phyloP scores from a whole-genome alignment of 768 basidiomycete species.

The Gymnopilus junonius region DNA sequence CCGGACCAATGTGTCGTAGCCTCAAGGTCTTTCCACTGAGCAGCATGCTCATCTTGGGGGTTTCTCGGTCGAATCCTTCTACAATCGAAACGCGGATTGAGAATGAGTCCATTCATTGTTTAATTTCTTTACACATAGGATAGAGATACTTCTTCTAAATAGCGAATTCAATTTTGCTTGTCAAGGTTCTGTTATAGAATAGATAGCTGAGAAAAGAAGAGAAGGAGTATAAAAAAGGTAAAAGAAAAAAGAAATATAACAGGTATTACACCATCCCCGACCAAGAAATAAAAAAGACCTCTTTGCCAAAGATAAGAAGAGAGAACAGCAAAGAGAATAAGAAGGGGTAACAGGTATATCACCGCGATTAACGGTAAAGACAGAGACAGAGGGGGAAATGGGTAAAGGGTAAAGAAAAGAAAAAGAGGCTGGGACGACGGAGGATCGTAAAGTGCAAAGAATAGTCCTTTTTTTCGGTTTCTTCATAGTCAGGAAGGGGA shows the following conservation, averaged over 20 bases:
- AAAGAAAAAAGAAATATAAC: neutral
- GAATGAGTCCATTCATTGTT: constrained; percentile 2
- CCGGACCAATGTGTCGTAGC: too few relatives aligned
- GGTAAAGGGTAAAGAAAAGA: neutral
- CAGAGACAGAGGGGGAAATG: neutral
- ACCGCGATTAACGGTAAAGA: neutral
- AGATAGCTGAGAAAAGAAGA: neutral
- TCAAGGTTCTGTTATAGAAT: constrained; percentile 8
- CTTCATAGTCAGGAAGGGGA: constrained; percentile 9
- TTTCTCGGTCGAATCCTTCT: neutral
- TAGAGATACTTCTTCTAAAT: constrained; percentile 16
- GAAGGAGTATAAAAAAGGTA: neutral
- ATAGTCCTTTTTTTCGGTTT: constrained; percentile 7
- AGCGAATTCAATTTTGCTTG: constrained; percentile 7
- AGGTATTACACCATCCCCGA: constrained; percentile 13
- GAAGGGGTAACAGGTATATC: neutral
- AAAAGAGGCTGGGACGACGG: neutral
- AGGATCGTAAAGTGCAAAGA: constrained; percentile 5
- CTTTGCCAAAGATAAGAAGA: neutral
- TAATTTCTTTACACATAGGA: constrained; percentile 14
- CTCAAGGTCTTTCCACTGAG: too few relatives aligned
- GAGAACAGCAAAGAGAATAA: neutral
- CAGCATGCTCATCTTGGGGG: too few relatives aligned
- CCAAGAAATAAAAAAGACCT: neutral
- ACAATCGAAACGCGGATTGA: neutral